Conservation (phyloP, 768 basidiomycete genomes). For the Coprinopsis strossmayeri region DNA sequence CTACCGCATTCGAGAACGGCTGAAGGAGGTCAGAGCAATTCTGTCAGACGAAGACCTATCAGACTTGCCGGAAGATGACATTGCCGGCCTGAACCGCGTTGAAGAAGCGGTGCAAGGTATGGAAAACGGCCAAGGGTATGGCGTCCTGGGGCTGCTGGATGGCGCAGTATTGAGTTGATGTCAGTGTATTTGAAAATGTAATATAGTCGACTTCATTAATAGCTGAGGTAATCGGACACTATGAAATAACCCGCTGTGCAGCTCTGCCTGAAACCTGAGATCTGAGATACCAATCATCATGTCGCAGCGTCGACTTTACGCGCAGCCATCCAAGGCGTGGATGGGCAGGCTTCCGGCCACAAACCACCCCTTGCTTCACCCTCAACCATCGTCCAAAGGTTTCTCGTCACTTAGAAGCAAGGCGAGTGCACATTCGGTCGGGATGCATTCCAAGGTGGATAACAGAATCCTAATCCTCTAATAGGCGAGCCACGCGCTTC, state of each 20-base stretch:
- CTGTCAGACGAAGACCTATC: slow-evolving; percentile 28
- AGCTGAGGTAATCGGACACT: slow-evolving; percentile 15
- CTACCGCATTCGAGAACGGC: slow-evolving; percentile 40
- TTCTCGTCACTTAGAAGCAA: neutral
- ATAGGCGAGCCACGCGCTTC: neutral
- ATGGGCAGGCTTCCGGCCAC: neutral
- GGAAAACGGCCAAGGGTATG: slow-evolving; percentile 16
- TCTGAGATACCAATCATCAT: too few species aligned
- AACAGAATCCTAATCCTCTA: too few species aligned
- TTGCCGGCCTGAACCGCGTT: slow-evolving; percentile 36
- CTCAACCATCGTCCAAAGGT: neutral
- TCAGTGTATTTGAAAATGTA: slow-evolving; percentile 5
- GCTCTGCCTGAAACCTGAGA: too few species aligned
- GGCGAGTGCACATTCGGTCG: too few species aligned
- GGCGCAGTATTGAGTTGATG: slow-evolving; percentile 34
- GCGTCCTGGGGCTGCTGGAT: slow-evolving; percentile 41
- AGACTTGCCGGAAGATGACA: slow-evolving; percentile 1
- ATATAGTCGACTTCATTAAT: neutral
- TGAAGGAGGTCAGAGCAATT: slow-evolving; percentile 45
- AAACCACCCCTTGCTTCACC: neutral
- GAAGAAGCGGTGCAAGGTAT: slow-evolving; percentile 38
- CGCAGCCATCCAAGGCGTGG: slow-evolving; percentile 7
- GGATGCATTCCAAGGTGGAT: too few species aligned
- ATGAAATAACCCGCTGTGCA: neutral
- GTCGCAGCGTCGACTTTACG: slow-evolving; percentile 33